phyloP scores from a whole-genome alignment of 2,329 filamentous ascomycete genomes.

The Annulohypoxylon truncatum region DNA sequence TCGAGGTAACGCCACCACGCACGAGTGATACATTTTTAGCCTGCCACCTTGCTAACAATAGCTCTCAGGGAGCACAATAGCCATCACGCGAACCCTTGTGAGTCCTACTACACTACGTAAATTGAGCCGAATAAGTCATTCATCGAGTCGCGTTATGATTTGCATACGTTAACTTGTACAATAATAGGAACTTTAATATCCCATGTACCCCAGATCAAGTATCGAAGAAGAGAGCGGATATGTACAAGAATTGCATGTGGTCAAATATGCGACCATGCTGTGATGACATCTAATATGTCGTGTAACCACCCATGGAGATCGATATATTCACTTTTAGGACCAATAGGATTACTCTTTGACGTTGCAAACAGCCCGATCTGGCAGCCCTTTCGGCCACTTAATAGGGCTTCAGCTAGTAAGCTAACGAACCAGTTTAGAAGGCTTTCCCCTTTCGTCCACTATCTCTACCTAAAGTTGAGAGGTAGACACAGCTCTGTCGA shows the following conservation, averaged over 20 bases:
- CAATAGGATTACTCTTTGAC: not conserved
- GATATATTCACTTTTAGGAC: not conserved
- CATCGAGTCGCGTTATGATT: not conserved
- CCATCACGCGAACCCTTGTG: not conserved
- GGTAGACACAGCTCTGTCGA: not conserved
- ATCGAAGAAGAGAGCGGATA: not conserved
- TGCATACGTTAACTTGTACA: not conserved
- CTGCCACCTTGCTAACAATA: not conserved
- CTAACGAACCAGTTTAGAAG: not conserved
- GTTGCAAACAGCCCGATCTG: conserved; percentile 1
- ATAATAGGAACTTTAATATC: not conserved
- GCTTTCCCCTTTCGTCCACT: not conserved
- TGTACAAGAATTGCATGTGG: not conserved
- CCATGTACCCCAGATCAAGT: not conserved
- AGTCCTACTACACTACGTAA: not conserved
- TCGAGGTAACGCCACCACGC: not conserved
- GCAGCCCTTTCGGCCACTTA: not conserved
- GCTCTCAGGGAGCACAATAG: not conserved
- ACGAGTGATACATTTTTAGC: not conserved
- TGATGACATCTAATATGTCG: not conserved
- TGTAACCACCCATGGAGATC: conserved; percentile 1
- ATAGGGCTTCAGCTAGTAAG: not conserved
- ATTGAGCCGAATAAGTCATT: not conserved
- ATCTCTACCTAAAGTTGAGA: not conserved
- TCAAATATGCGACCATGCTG: not conserved